Percentiles rank a stretch among this genome's conserved stretches.
These are phyloP conservation scores for Candida bentonensis DNA, from an alignment of 805 yeast genomes.

Conservation along the genomic window DNA sequence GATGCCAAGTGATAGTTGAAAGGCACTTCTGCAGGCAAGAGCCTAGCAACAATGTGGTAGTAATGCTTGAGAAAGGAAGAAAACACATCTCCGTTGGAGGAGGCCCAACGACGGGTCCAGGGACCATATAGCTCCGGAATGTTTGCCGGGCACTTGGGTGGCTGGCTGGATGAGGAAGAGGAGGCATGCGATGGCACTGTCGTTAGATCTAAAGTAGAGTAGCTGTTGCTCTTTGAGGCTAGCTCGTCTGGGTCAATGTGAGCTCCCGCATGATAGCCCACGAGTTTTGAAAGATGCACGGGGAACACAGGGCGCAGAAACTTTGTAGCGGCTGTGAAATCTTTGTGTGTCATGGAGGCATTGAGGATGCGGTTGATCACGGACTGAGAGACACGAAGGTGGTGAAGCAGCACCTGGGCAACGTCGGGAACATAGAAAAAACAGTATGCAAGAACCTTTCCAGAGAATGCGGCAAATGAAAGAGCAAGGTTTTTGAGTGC, in stretches of 20 bases:
- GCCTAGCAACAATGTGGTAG: slow-evolving; percentile 20
- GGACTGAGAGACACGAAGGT: slow-evolving; percentile 16
- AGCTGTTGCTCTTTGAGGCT: background rate
- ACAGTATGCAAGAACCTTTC: slow-evolving; percentile 55
- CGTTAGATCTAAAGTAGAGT: background rate
- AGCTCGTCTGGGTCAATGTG: background rate
- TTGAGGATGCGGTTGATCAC: slow-evolving; percentile 15
- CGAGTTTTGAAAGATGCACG: slow-evolving; percentile 12
- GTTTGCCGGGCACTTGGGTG: slow-evolving; percentile 8
- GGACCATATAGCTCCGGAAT: slow-evolving; percentile 16
- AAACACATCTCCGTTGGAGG: slow-evolving; percentile 23
- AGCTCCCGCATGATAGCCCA: slow-evolving; percentile 11
- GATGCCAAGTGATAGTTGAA: slow-evolving; percentile 11
- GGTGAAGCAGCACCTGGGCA: slow-evolving; percentile 29
- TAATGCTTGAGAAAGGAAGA: slow-evolving; percentile 29
- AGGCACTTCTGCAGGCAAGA: slow-evolving; percentile 12
- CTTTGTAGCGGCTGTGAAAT: background rate
- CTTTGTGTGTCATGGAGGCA: slow-evolving; percentile 4
- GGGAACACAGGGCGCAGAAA: slow-evolving; percentile 13
- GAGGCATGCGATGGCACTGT: slow-evolving; percentile 3
- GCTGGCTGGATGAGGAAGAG: slow-evolving; percentile 1
- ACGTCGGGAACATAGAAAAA: slow-evolving; percentile 42
- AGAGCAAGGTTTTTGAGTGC: slow-evolving; percentile 37
- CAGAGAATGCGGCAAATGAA: slow-evolving; percentile 50
- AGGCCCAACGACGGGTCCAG: slow-evolving; percentile 24